Base-by-base conservation (phyloP, 441 rosid species). In the Populus hybrid region DNA sequence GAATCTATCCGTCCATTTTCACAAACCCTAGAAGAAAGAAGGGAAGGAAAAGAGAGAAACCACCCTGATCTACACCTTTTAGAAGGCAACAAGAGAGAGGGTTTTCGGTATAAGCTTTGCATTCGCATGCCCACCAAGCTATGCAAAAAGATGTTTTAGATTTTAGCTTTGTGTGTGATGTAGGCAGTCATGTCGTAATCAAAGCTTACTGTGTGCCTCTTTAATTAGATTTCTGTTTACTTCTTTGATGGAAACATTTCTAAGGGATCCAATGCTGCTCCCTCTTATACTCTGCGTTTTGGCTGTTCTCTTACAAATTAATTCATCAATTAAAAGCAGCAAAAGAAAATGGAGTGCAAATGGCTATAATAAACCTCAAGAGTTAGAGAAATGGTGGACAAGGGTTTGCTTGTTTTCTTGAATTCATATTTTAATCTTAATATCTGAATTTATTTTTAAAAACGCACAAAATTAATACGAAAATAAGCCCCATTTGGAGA, bases 241-340 rank as follows among this genome's bases (percentile, higher is more conserved):
- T 68, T 74, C 50, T 28, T 33, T 8, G 68, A 73, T 77, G 68
- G 69, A 75, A 79, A 79, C 71, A 35, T 71, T 16, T 69, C 31
- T 36, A 21, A 40, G 79, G 84, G 81, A 86, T 81, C 86, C 86
- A 76, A 86, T 77, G 89, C 83, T 42, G 3, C 50, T 42, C 42
- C 1, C 42, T 38, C 42, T 38, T 38, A 0, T 9, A 8, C 42
- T 8, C 4, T 29, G 31, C 31, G 31, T 3, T 29, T 29, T 29
- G 31, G 31, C 31, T 29, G 3, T 29, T 29, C 31, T 3, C 3
- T 29, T 29, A 29, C 31, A 29, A 3, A 29, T 29, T 29, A 29
- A 29, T 29, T 29, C 31, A 29, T 29, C 31, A 29, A 29, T 29
- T 29, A 29, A 3, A 29, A 29, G 31, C 31, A 4, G 9, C 40